Conservation (phyloP, 2,329 filamentous ascomycete species). For the Elsinoe necatrix region DNA sequence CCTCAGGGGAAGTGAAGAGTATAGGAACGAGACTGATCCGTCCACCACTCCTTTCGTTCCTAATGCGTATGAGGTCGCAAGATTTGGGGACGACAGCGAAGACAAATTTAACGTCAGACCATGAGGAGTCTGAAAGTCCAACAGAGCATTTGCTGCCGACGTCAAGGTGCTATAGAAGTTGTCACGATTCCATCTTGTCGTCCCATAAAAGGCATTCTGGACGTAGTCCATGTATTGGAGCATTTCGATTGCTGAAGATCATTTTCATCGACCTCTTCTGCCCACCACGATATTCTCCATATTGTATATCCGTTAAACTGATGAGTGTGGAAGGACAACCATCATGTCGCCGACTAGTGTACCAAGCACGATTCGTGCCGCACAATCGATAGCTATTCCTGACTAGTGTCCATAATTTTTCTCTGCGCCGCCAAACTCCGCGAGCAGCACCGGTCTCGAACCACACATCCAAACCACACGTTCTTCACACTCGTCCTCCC, state of each 20-base stretch:
- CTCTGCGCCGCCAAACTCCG: conserved; percentile 79
- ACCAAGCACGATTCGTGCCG: background rate
- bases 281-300: background rate
- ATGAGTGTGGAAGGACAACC: background rate
- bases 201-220: conserved; percentile 79
- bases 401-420: conserved; percentile 10
- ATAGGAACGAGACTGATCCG: conserved; percentile 94
- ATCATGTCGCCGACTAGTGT: background rate
- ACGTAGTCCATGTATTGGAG: conserved; percentile 97
- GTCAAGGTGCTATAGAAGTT: conserved; percentile 87
- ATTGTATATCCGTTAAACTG: background rate
- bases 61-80: conserved; percentile 87
- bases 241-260: conserved; percentile 44
- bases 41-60: conserved; percentile 86
- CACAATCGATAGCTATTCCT: background rate
- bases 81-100: conserved; percentile 83
- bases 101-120: conserved; percentile 81
- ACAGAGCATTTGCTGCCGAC: conserved; percentile 71
- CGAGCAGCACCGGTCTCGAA: conserved; percentile 89
- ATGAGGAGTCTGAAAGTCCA: conserved; percentile 79
- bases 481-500: background rate
- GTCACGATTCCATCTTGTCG: conserved; percentile 81
- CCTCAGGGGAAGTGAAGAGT: conserved; percentile 72
- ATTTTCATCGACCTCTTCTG: background rate
- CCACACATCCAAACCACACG: conserved; percentile 24